These are phyloP conservation scores for Entomortierella parvispora DNA, from an alignment of 192 early-diverging fungal species.

Conservation along the genomic window DNA sequence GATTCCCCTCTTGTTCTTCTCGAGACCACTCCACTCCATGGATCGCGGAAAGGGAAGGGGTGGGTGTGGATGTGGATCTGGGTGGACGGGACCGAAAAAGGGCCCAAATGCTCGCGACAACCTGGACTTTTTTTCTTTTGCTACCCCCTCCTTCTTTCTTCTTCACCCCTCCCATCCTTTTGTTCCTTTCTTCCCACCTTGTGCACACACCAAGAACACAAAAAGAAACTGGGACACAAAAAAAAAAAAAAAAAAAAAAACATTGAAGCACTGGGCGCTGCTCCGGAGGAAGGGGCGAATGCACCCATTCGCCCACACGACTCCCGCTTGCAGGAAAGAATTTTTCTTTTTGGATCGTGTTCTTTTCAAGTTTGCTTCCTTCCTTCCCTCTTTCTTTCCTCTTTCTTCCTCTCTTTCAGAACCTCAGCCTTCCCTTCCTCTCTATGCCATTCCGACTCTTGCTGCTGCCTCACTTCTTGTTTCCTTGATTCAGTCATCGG, in stretches of 20 bases:
- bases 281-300: too few species aligned
- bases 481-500: too few species aligned
- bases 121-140: background rate
- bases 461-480: too few species aligned
- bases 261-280: background rate
- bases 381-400: background rate
- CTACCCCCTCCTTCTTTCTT: background rate
- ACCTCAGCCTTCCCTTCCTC: background rate
- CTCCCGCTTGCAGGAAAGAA: background rate
- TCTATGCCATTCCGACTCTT: background rate
- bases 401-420: background rate
- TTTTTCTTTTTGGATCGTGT: background rate
- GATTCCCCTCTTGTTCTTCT: too few species aligned
- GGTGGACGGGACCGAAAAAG: background rate
- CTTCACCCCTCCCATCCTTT: background rate
- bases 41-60: background rate
- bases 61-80: background rate
- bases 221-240: background rate
- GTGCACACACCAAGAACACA: background rate
- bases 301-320: background rate
- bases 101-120: background rate
- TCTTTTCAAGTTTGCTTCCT: background rate
- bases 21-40: background rate
- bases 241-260: constrained; percentile 1
- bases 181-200: constrained; percentile 8